These are phyloP conservation scores for Primulina huaijiensis DNA, from an alignment of 257 asterid genomes.

Conservation along the genomic window DNA sequence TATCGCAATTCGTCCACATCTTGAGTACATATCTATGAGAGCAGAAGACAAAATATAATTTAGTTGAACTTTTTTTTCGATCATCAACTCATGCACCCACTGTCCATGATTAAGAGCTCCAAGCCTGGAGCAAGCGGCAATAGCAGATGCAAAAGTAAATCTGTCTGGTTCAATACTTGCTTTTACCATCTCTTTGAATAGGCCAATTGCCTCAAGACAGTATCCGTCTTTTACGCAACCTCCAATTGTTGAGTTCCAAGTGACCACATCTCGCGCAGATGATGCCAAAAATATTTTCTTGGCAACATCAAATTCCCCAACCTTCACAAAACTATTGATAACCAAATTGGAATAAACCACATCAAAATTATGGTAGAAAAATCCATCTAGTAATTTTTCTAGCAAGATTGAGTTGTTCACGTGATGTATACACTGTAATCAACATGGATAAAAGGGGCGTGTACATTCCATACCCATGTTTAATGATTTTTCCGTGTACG, in stretches of 20 bases:
- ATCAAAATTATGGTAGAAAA: constrained; percentile 29
- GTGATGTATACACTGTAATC: constrained; percentile 41
- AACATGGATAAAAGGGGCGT: constrained; percentile 44
- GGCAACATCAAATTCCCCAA: constrained; percentile 55
- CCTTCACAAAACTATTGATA: constrained; percentile 51
- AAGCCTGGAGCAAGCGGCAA: constrained; percentile 67
- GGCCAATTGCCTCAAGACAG: constrained; percentile 46
- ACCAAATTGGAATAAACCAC: constrained; percentile 47
- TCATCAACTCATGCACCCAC: constrained; percentile 64
- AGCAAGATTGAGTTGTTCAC: constrained; percentile 42
- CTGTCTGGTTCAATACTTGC: constrained; percentile 56
- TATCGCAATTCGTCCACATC: constrained; percentile 65
- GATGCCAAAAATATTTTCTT: constrained; percentile 42
- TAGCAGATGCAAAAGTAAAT: constrained; percentile 61
- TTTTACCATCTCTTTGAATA: constrained; percentile 55
- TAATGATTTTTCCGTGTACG: constrained; percentile 48
- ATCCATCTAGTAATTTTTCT: constrained; percentile 42
- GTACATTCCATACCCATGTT: constrained; percentile 46
- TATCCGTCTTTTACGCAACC: constrained; percentile 53
- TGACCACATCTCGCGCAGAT: constrained; percentile 57
- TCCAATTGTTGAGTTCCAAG: constrained; percentile 77
- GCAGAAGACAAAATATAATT: constrained; percentile 73
- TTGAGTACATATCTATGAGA: constrained; percentile 70
- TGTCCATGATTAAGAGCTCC: constrained; percentile 66
- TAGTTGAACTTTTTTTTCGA: constrained; percentile 45